Percentiles rank a stretch among this genome's conserved stretches.
phyloP scores from a whole-genome alignment of 179 eudicot species.

The Carnegiea gigantea region DNA sequence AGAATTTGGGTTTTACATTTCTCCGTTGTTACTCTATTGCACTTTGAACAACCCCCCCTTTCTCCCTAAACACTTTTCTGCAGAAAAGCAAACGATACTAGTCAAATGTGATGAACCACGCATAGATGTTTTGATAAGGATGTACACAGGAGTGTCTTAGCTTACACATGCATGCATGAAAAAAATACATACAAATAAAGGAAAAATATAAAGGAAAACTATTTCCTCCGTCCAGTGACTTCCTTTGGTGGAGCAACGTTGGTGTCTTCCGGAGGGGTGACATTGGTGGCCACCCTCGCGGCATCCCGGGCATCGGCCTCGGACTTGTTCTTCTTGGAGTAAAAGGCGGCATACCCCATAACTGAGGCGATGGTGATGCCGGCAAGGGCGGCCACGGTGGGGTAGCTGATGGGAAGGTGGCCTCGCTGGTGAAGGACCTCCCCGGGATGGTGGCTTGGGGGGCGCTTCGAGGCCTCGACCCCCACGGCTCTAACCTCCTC shows the following conservation, averaged over 20 bases:
- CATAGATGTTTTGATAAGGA: too few species aligned
- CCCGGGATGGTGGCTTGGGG: constrained; percentile 54
- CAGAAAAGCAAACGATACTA: too few species aligned
- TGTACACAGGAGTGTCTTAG: too few species aligned
- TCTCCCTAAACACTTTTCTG: too few species aligned
- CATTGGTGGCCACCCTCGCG: constrained; percentile 27
- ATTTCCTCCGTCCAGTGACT: constrained; percentile 26
- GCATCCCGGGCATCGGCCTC: constrained; percentile 51
- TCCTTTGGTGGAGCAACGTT: not conserved
- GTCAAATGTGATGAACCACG: too few species aligned
- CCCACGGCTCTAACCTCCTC: constrained; percentile 53
- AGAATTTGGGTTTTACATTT: too few species aligned
- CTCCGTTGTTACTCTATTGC: too few species aligned
- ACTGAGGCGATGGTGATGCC: constrained; percentile 40
- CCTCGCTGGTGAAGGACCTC: constrained; percentile 62
- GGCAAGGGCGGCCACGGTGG: constrained; percentile 33
- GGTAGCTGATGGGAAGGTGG: constrained; percentile 35
- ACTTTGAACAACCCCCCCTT: too few species aligned
- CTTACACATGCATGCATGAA: not conserved
- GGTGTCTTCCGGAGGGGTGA: constrained; percentile 40
- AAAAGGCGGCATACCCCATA: constrained; percentile 43
- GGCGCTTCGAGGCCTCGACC: constrained; percentile 45
- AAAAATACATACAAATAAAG: too few species aligned
- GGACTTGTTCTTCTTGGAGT: constrained; percentile 53
- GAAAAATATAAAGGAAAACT: not conserved